These are phyloP conservation scores for Pyrus pyrifolia DNA, from an alignment of 306 rosid genomes.

Conservation along the genomic window DNA sequence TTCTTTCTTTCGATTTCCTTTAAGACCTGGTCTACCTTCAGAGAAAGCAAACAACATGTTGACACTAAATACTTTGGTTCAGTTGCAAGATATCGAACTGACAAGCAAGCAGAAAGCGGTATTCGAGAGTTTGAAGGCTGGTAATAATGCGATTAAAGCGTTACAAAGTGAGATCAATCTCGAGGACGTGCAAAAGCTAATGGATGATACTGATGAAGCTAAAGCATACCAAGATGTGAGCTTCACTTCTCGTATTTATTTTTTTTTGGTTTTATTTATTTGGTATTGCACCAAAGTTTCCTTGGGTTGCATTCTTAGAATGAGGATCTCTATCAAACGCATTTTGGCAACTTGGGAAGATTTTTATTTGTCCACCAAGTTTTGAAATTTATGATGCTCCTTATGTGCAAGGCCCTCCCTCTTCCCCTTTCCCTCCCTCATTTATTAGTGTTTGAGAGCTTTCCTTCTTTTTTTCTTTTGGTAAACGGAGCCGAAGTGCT, in stretches of 20 bases:
- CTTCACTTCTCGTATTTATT: slow-evolving; percentile 10
- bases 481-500: no score
- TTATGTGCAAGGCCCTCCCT: not conserved
- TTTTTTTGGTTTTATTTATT: slow-evolving; percentile 15
- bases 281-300: not conserved
- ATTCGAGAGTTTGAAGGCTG: slow-evolving; percentile 90
- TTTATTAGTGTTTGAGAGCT: no score
- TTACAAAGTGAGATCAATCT: slow-evolving; percentile 86
- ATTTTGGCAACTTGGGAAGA: not conserved
- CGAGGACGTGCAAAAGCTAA: slow-evolving; percentile 89
- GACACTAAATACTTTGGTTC: slow-evolving; percentile 24
- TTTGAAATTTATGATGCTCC: not conserved
- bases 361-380: not conserved
- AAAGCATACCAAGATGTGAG: slow-evolving; percentile 98
- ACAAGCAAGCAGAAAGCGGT: slow-evolving; percentile 93
- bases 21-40: not conserved
- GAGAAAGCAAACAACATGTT: not conserved
- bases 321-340: not conserved
- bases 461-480: no score
- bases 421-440: not conserved
- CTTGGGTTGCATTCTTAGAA: not conserved
- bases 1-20: not conserved
- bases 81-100: slow-evolving; percentile 92
- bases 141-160: slow-evolving; percentile 78
- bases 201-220: slow-evolving; percentile 94